A percentile compares a stretch with the other conserved stretches of the same genome.
Evolutionary conservation across 129 eudicot species (phyloP).

Genomic region (Pittosporum tobira): DNA sequence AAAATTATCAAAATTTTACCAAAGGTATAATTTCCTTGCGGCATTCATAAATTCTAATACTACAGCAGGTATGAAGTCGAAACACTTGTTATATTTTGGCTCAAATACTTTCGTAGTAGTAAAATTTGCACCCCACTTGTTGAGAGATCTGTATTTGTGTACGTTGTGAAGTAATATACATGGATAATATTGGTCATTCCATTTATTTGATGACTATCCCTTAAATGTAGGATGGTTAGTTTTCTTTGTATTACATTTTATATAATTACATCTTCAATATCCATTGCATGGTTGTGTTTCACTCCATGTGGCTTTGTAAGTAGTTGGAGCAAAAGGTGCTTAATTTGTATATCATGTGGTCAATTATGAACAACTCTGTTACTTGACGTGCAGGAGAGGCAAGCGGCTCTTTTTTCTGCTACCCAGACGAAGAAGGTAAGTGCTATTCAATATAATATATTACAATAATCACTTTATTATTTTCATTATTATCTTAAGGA

Average conservation of each 20-base stretch:
- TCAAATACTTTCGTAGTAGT: not conserved
- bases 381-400: slow-evolving; percentile 32
- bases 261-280: no score
- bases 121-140: no score
- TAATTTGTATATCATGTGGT: not conserved
- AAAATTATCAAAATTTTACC: slow-evolving; percentile 73
- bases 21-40: slow-evolving; percentile 32
- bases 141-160: no score
- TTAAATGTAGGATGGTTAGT: no score
- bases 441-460: not conserved
- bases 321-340: not conserved
- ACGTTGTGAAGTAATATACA: no score
- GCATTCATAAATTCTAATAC: no score
- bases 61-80: not conserved
- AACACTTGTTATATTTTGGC: not conserved
- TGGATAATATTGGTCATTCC: no score
- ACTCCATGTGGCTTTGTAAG: not conserved
- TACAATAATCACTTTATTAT: no score
- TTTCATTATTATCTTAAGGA: not conserved
- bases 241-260: no score
- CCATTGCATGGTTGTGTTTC: not conserved
- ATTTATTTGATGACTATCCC: no score
- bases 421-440: slow-evolving; percentile 52
- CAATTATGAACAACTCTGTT: not conserved
- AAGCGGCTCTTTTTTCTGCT: slow-evolving; percentile 57